phyloP scores from a whole-genome alignment of 345 rosid genomes.

The Firmiana major region DNA sequence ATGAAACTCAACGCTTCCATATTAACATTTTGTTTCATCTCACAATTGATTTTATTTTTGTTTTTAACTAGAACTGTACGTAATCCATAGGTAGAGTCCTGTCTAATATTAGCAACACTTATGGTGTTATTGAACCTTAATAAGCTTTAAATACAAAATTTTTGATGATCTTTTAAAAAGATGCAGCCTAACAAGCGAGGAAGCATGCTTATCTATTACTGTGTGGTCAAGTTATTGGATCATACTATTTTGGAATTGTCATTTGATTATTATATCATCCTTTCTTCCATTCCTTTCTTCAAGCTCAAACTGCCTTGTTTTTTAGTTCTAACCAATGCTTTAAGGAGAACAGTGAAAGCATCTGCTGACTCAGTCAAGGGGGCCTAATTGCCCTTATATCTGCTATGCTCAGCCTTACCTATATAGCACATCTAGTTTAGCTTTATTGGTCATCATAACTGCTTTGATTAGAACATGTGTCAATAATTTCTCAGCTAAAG shows the following conservation, averaged over 20 bases:
- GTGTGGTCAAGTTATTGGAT: neutral
- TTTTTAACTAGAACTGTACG: neutral
- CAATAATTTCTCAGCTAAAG: neutral
- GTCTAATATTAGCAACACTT: neutral
- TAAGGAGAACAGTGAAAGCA: neutral
- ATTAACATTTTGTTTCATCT: neutral
- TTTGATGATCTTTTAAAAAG: neutral
- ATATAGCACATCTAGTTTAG: neutral
- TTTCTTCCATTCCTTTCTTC: neutral
- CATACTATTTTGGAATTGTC: neutral
- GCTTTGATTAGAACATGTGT: neutral
- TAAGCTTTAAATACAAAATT: neutral
- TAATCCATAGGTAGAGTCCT: neutral
- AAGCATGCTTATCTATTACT: neutral
- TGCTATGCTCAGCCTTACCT: neutral
- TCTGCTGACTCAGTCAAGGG: neutral
- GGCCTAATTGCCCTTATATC: neutral
- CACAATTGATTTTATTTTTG: neutral
- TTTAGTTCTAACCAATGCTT: neutral
- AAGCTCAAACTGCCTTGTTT: neutral
- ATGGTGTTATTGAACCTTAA: neutral
- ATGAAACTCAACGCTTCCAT: neutral
- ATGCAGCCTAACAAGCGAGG: neutral
- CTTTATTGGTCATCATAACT: slow-evolving; percentile 8
- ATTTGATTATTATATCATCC: neutral